phyloP scores from a whole-genome alignment of 768 basidiomycete species.

The Pholiota conissans region DNA sequence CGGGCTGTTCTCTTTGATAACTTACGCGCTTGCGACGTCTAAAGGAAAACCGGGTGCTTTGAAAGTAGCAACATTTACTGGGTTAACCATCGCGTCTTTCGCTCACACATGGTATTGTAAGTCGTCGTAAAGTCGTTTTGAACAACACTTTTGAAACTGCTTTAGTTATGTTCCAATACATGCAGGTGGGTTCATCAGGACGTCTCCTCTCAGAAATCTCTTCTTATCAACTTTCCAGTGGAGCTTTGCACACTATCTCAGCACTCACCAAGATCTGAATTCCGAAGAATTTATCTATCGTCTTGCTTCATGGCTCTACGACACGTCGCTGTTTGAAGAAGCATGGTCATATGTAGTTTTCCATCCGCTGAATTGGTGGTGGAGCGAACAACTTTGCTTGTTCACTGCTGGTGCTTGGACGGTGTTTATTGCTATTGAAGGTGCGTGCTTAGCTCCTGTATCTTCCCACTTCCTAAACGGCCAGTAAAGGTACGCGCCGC shows the following conservation, averaged over 20 bases:
- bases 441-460: slow-evolving; percentile 30
- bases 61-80: slow-evolving; percentile 13
- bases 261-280: slow-evolving; percentile 1
- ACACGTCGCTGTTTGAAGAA: slow-evolving; percentile 62
- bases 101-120: slow-evolving; percentile 38
- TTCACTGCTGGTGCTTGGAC: slow-evolving; percentile 62
- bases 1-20: slow-evolving; percentile 22
- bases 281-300: slow-evolving; percentile 23
- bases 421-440: slow-evolving; percentile 48
- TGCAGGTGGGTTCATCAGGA: slow-evolving; percentile 20
- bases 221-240: slow-evolving; percentile 32
- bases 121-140: not conserved
- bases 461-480: not conserved
- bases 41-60: not conserved
- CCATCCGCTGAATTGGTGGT: slow-evolving; percentile 62
- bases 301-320: slow-evolving; percentile 51
- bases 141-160: not conserved
- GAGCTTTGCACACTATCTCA: slow-evolving; percentile 53
- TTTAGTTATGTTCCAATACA: slow-evolving; percentile 34
- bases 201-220: not conserved
- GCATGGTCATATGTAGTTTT: slow-evolving; percentile 49
- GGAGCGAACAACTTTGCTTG: slow-evolving; percentile 64
- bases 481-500: slow-evolving; percentile 30
- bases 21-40: slow-evolving; percentile 2
- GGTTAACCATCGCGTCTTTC: slow-evolving; percentile 26